These are phyloP conservation scores for Penicillium sp. DNA, from an alignment of 2,329 filamentous ascomycete species.

Conservation along the genomic window DNA sequence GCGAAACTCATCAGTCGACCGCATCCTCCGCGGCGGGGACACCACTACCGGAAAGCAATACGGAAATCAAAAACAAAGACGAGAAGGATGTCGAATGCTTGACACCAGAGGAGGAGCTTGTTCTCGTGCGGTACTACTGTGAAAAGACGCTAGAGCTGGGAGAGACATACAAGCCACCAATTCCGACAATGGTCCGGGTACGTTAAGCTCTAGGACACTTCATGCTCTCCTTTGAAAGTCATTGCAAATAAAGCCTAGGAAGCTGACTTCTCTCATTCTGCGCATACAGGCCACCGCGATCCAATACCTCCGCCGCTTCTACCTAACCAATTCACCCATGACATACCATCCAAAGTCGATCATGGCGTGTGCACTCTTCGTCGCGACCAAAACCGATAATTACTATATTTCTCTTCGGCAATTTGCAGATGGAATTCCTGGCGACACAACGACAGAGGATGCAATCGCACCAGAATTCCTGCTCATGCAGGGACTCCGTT, in stretches of 20 bases:
- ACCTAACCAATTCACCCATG: slow-evolving; percentile 93
- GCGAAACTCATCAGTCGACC: slow-evolving; percentile 35
- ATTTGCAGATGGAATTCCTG: slow-evolving; percentile 69
- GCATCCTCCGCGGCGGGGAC: slow-evolving; percentile 35
- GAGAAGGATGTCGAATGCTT: slow-evolving; percentile 69
- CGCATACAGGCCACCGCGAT: slow-evolving; percentile 68
- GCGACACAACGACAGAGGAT: slow-evolving; percentile 72
- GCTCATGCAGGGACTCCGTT: slow-evolving; percentile 86
- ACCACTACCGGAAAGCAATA: slow-evolving; percentile 32
- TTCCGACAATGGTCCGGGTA: slow-evolving; percentile 62
- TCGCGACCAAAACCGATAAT: slow-evolving; percentile 90
- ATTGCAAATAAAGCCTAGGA: neutral
- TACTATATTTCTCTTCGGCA: slow-evolving; percentile 66
- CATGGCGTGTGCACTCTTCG: slow-evolving; percentile 85
- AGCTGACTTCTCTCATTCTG: neutral
- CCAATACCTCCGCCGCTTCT: slow-evolving; percentile 90
- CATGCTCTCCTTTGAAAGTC: neutral
- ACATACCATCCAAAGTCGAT: slow-evolving; percentile 90
- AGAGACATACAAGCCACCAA: slow-evolving; percentile 56
- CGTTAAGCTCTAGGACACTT: slow-evolving; percentile 12
- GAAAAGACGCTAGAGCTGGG: slow-evolving; percentile 59
- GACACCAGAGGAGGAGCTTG: slow-evolving; percentile 77
- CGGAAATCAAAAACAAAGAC: slow-evolving; percentile 33
- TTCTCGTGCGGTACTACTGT: slow-evolving; percentile 78
- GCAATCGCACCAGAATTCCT: slow-evolving; percentile 90